A percentile compares a stretch with the other conserved stretches of the same genome.
Evolutionary conservation across 202 grass and related monocot species (phyloP).

Genomic region (Zizania palustris): DNA sequence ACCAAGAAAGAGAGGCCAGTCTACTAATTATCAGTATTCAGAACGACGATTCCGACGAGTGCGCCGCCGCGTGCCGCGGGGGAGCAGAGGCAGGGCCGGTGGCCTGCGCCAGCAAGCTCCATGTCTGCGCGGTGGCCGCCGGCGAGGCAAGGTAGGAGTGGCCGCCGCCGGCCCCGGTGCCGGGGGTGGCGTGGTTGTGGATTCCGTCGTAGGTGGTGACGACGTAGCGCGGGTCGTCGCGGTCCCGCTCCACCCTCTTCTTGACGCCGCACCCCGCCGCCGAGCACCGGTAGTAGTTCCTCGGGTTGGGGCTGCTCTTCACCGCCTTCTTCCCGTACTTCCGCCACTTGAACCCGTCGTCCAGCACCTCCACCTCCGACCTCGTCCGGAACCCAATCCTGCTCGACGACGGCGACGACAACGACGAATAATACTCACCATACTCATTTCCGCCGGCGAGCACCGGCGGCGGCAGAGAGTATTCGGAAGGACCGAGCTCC

Average conservation of each 20-base stretch:
- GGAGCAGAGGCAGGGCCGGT: neutral
- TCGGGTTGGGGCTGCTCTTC: slow-evolving; percentile 95
- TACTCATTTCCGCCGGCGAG: neutral
- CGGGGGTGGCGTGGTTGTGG: slow-evolving; percentile 72
- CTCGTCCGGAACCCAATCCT: slow-evolving; percentile 87
- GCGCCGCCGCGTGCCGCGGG: slow-evolving; percentile 3
- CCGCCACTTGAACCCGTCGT: slow-evolving; percentile 96
- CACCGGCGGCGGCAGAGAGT: slow-evolving; percentile 12
- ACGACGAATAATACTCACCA: neutral
- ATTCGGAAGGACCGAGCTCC: neutral
- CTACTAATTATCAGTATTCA: neutral
- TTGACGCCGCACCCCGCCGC: slow-evolving; percentile 72
- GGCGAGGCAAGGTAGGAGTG: neutral
- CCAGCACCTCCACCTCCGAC: slow-evolving; percentile 79
- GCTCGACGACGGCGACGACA: neutral
- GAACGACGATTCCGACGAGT: slow-evolving; percentile 52
- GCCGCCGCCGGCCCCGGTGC: neutral
- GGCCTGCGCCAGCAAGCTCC: neutral
- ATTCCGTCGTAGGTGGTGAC: slow-evolving; percentile 92
- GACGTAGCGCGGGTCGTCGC: slow-evolving; percentile 60
- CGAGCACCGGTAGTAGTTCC: slow-evolving; percentile 96
- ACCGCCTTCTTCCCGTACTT: slow-evolving; percentile 98
- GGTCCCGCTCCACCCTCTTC: slow-evolving; percentile 90
- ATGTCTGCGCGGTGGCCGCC: neutral
- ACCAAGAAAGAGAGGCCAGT: neutral